Percentiles rank a stretch among this genome's conserved stretches.
Conservation (phyloP, 2,329 filamentous ascomycete genomes). For the Aspergillus ochraceus region DNA sequence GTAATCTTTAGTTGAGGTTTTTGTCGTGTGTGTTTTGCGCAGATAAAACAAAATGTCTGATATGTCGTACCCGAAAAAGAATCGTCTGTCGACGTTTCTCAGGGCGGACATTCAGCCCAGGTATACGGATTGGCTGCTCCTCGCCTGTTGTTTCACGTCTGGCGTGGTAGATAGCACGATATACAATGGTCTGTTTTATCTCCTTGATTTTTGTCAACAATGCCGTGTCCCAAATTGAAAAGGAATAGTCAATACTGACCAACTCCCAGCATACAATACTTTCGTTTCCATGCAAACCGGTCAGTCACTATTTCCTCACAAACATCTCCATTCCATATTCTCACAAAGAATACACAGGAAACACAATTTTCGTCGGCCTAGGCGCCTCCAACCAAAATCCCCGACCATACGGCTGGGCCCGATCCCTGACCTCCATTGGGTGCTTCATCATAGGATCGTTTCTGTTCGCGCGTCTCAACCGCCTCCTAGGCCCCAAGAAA, state of each 20-base stretch:
- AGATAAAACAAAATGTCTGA: background rate
- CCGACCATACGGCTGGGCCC: constrained; percentile 44
- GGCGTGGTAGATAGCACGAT: constrained; percentile 32
- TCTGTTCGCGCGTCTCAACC: constrained; percentile 40
- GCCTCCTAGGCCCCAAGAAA: constrained; percentile 20
- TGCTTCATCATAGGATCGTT: constrained; percentile 45
- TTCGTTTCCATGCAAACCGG: constrained; percentile 31
- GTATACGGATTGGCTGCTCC: constrained; percentile 27
- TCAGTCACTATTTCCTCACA: background rate
- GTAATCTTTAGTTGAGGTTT: background rate
- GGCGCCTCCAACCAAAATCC: constrained; percentile 43
- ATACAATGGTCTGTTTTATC: constrained; percentile 24
- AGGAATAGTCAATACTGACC: background rate
- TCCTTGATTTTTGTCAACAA: background rate
- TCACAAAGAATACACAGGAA: constrained; percentile 25
- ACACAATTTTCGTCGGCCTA: constrained; percentile 46
- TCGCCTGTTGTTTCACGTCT: constrained; percentile 28
- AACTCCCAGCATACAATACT: constrained; percentile 40
- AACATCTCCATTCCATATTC: background rate
- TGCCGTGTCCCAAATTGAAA: background rate
- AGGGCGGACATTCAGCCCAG: constrained; percentile 21
- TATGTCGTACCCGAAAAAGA: constrained; percentile 1
- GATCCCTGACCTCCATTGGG: constrained; percentile 46
- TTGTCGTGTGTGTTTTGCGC: background rate
- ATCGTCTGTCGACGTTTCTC: constrained; percentile 15